phyloP scores from a whole-genome alignment of 2,329 filamentous ascomycete species.

The Colletotrichum sp. region DNA sequence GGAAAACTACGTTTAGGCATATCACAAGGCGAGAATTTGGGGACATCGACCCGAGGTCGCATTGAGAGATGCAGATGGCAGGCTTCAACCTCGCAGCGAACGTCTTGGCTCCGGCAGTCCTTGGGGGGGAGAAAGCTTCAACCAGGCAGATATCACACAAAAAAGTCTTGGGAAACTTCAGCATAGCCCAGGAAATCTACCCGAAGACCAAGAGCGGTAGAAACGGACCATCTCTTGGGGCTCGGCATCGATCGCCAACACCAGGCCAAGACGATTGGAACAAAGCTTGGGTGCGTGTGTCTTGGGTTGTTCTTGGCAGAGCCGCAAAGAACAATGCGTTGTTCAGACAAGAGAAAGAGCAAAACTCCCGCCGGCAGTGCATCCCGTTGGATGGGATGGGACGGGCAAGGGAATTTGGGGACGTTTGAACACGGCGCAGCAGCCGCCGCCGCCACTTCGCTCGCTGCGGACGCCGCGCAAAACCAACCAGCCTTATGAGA shows the following conservation, averaged over 20 bases:
- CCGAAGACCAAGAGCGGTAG: background rate
- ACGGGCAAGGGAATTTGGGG: background rate
- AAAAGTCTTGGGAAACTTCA: background rate
- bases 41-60: background rate
- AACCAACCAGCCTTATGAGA: background rate
- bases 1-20: background rate
- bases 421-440: background rate
- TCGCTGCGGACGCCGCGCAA: background rate
- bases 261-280: background rate
- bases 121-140: background rate
- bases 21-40: background rate
- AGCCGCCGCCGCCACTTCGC: background rate
- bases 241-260: background rate
- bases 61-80: background rate
- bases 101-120: background rate
- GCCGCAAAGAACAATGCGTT: background rate
- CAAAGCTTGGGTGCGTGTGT: background rate
- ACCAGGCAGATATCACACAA: background rate
- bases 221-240: background rate
- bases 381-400: background rate
- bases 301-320: background rate
- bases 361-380: background rate
- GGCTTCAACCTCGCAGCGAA: background rate
- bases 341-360: background rate
- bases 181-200: background rate